Evolutionary conservation across 495 filamentous ascomycete species (phyloP).

Genomic region (Xylaria sp.): DNA sequence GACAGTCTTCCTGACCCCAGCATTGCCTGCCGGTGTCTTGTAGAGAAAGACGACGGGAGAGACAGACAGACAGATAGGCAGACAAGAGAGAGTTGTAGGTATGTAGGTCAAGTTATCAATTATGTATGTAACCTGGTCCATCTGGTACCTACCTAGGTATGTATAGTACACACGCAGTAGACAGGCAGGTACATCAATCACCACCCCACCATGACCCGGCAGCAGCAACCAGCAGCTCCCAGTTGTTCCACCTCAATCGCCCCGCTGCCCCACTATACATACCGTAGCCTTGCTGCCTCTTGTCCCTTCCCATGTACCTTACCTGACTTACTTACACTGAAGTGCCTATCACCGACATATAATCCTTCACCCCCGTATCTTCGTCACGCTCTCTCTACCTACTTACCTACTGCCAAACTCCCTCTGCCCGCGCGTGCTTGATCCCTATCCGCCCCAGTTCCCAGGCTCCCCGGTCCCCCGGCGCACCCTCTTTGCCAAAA

Average conservation of each 20-base stretch:
- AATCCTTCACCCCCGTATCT: neutral
- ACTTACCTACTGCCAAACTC: neutral
- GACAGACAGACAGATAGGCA: neutral
- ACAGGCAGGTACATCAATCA: too few relatives aligned
- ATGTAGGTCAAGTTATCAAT: neutral
- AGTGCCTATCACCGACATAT: neutral
- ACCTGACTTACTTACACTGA: neutral
- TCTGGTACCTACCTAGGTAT: too few relatives aligned
- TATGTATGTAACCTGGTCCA: too few relatives aligned
- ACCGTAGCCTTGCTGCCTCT: slow-evolving; percentile 13
- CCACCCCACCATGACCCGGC: neutral
- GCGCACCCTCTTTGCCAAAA: neutral
- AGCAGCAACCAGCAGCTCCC: neutral
- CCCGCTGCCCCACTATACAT: slow-evolving; percentile 19
- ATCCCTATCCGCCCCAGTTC: neutral
- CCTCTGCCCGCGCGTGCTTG: neutral
- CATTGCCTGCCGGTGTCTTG: neutral
- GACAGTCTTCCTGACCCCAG: neutral
- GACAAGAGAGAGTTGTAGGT: neutral
- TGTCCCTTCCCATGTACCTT: slow-evolving; percentile 3
- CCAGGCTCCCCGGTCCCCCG: neutral
- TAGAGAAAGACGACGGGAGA: neutral
- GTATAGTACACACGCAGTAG: neutral
- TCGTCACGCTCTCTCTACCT: neutral
- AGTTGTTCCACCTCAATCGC: slow-evolving; percentile 7